A percentile compares a stretch with the other conserved stretches of the same genome.
Evolutionary conservation across 345 rosid species (phyloP).

Genomic region (Eucalyptus grandis): DNA sequence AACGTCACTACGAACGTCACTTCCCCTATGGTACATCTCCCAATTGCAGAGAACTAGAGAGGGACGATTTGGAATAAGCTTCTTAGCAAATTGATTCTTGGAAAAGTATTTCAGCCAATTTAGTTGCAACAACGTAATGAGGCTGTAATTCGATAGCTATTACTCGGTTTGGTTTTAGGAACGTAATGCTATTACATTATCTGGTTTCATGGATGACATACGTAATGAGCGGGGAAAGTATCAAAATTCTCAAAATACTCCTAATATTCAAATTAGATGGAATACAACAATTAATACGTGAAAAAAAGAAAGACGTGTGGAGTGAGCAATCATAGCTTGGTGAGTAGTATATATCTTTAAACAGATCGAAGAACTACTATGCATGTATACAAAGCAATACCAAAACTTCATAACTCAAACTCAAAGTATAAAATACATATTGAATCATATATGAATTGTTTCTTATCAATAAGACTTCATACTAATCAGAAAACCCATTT

Average conservation of each 20-base stretch:
- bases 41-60: not conserved
- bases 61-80: not conserved
- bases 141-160: not conserved
- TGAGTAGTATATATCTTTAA: no score
- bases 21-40: not conserved
- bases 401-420: no score
- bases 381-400: no score
- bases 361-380: rapidly evolving
- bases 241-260: not conserved
- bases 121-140: rapidly evolving
- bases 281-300: not conserved
- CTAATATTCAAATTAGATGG: not conserved
- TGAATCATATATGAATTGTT: no score
- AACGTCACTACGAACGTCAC: not conserved
- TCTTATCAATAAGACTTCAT: no score
- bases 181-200: not conserved
- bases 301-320: no score
- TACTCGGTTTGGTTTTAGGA: not conserved
- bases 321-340: no score
- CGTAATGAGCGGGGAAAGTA: not conserved
- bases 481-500: no score
- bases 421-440: no score
- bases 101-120: not conserved
- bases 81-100: not conserved
- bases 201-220: not conserved